Evolutionary conservation across 192 early-diverging fungal species (phyloP), one percentile per base, ranked within the genome.

Genomic region (Neocallimastix lanati): DNA sequence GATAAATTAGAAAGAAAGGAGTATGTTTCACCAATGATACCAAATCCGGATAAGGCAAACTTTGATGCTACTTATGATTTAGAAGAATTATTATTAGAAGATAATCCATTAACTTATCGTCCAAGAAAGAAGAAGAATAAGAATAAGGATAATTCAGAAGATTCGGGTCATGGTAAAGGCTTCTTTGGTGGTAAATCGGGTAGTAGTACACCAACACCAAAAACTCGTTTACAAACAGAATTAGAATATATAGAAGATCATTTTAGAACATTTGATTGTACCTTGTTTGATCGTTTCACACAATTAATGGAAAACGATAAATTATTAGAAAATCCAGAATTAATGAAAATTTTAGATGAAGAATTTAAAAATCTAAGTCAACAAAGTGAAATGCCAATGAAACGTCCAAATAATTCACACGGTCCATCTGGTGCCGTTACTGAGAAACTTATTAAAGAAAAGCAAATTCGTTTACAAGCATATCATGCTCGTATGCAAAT

Each of bases 31-130:
- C 92, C 94, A 13, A 97, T 96, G 83, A 85, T 90, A 14, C 95
- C 96, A 76, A 92, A 93, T 84, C 86, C 88, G 77, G 94, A 96
- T 82, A 85, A 90, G 25, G 91, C 94, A 76, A 99, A 99, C 82
- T 98, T 97, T 85, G 97, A 99, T 87, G 94, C 94, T 14, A 94
- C 95, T 29, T 92, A 97, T 82, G 97, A 99, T 76, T 84, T 99
- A 28, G 96, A 99, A 80, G 97, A 99, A 81, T 89, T 98, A 30
- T 84, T 99, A 38, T 86, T 99, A 21, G 96, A 99, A 82, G 96
- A 97, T 35, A 95, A 96, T 78, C 97, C 96, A 1, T 88, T 99
- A 27, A 92, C 93, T 30, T 91, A 90, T 29, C 92, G 90, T 81
- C 92, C 91, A 76, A 88, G 90, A 16, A 88, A 88, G 82, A 89